Conservation (phyloP, 306 rosid species). For the Dalbergia cultrata region DNA sequence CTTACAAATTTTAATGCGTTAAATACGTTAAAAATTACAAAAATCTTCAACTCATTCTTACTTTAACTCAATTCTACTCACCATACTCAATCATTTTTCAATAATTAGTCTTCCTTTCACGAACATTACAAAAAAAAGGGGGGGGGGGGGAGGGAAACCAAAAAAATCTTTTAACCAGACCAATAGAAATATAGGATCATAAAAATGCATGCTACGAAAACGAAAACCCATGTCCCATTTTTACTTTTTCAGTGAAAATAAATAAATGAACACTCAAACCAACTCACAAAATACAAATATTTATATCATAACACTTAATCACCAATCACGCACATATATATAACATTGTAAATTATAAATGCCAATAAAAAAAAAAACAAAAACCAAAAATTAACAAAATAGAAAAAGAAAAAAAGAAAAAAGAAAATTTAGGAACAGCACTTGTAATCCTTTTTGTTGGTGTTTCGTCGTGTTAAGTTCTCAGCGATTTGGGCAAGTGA, state of each 20-base stretch:
- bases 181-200: background rate
- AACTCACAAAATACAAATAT: background rate
- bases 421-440: slow-evolving; percentile 22
- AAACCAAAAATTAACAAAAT: background rate
- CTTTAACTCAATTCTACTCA: too few relatives aligned
- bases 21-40: too few relatives aligned
- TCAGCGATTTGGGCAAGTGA: slow-evolving; percentile 85
- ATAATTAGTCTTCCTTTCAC: too few relatives aligned
- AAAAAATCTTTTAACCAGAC: too few relatives aligned
- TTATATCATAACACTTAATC: background rate
- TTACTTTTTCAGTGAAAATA: background rate
- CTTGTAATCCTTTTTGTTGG: slow-evolving; percentile 29
- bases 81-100: background rate
- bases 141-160: too few relatives aligned
- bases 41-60: too few relatives aligned
- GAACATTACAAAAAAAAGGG: too few relatives aligned
- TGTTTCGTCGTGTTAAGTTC: slow-evolving; percentile 53
- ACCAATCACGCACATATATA: background rate
- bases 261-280: background rate
- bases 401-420: background rate
- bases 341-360: background rate
- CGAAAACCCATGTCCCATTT: background rate
- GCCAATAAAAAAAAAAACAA: background rate
- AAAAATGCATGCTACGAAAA: background rate
- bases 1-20: too few relatives aligned